Evolutionary conservation across 768 basidiomycete species (phyloP), one percentile per base, ranked within the genome.

Genomic region (Lactarius hatsudake): DNA sequence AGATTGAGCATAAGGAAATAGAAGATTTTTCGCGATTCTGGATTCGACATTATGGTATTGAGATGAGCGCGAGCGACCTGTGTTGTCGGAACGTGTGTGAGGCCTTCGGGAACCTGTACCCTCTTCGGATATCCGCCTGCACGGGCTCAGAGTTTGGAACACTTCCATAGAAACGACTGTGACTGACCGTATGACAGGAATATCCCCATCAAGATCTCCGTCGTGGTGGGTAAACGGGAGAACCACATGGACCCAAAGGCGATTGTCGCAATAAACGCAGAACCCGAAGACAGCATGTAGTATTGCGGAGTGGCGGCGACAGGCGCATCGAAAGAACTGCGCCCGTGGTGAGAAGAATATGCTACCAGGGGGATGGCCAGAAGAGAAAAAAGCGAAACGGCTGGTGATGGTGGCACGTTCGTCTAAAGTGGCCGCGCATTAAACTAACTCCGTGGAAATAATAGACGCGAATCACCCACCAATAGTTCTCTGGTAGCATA

Each of bases 1-100:
- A 98, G 81, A 77, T 99, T 99, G 58, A 99, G 81, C 77, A 96
- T 83, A 59, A 98, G 81, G 79, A 99, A 99, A 78, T 96, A 98
- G 77, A 96, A 98, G 65, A 99, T 98, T 77, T 91, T 92, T 72
- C 94, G 84, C 23, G 94, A 96, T 75, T 98, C 95, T 3, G 89
- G 86, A 71, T 96, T 96, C 23, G 90, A 87, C 43, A 98, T 82
- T 64, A 99, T 93, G 13, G 92, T 89, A 74, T 96, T 96, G 61
- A 98, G 79, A 76, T 97, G 94, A 36, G 86, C 83, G 62, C 85
- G 84, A 64, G 84, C 76, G 7, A 74, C 42, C 5, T 72, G 74
- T 15, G 71, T 67, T 6, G 69, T 71, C 1, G 78, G 70, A n/a
- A 71, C 73, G 36, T 74, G 75, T 9, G 73, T 72, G 6, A 72